A percentile compares a stretch with the other conserved stretches of the same genome.
phyloP scores from a whole-genome alignment of 1,139 yeast species.

The Saccharomyces hybrid region DNA sequence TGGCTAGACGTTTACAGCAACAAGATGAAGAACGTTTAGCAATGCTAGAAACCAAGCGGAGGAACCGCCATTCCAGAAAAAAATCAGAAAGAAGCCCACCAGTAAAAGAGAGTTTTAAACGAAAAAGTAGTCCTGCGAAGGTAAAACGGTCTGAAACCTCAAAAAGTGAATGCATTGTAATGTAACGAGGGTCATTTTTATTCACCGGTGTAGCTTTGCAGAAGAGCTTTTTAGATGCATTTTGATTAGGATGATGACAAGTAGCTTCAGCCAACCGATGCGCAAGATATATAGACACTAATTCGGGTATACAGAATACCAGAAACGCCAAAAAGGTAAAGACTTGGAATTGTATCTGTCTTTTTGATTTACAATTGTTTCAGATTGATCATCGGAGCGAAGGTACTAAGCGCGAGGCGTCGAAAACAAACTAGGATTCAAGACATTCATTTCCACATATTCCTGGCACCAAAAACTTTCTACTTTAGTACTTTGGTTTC shows the following conservation, averaged over 20 bases:
- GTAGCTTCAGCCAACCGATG: too few relatives aligned
- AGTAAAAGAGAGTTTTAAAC: slow-evolving; percentile 3
- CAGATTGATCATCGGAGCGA: neutral
- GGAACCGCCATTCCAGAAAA: slow-evolving; percentile 12
- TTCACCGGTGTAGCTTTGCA: neutral
- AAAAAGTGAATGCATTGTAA: neutral
- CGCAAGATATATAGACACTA: too few relatives aligned
- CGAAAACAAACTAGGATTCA: neutral
- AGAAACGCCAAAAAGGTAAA: neutral
- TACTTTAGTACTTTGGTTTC: too few relatives aligned
- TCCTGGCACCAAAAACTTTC: neutral
- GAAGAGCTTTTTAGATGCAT: neutral
- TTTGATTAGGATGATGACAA: too few relatives aligned
- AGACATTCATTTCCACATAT: too few relatives aligned
- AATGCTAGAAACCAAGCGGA: neutral
- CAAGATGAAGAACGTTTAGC: slow-evolving; percentile 21
- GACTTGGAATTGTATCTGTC: neutral
- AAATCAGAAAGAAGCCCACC: slow-evolving; percentile 7
- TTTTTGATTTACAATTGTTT: neutral
- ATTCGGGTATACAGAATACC: neutral
- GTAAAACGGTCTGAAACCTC: neutral
- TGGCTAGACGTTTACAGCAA: slow-evolving; percentile 28
- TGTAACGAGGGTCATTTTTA: neutral
- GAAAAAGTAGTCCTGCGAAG: neutral
- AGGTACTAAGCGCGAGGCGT: neutral